Evolutionary conservation across 257 asterid species (phyloP).

Genomic region (Oldenlandia corymbosa): DNA sequence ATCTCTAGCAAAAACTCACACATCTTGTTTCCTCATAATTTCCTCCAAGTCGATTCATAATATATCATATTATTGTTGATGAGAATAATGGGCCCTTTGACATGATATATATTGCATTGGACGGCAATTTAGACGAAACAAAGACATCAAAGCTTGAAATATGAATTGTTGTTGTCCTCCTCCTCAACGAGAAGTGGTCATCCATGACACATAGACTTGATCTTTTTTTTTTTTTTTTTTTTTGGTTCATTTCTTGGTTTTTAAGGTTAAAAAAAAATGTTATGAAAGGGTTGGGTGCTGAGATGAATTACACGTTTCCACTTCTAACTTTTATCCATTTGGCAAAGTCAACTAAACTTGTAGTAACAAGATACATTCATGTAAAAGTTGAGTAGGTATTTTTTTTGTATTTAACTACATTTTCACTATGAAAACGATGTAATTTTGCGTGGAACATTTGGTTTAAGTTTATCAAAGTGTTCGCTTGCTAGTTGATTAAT

Average conservation of each 20-base stretch:
- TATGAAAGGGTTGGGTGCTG: neutral
- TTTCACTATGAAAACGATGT: no score
- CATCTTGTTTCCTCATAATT: constrained; percentile 10
- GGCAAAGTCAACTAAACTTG: no score
- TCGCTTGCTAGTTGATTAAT: no score
- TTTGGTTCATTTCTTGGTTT: neutral
- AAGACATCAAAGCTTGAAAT: constrained; percentile 3
- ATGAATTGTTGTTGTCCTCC: neutral
- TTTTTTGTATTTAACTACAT: no score
- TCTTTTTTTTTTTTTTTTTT: neutral
- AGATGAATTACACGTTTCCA: constrained; percentile 9
- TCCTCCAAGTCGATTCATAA: constrained; percentile 1
- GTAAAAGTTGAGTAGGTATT: no score
- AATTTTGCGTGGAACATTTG: no score
- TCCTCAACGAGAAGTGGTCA: neutral
- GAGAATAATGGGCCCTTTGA: constrained; percentile 8
- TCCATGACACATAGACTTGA: neutral
- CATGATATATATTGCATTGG: constrained; percentile 18
- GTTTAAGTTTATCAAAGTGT: no score
- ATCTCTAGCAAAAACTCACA: constrained; percentile 6
- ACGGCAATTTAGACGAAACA: constrained; percentile 14
- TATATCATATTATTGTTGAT: no score
- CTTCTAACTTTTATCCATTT: neutral
- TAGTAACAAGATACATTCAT: no score
- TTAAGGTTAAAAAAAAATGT: neutral